A percentile compares a stretch with the other conserved stretches of the same genome.
These are phyloP conservation scores for Syzygium malaccense DNA, from an alignment of 441 rosid genomes.

Conservation along the genomic window DNA sequence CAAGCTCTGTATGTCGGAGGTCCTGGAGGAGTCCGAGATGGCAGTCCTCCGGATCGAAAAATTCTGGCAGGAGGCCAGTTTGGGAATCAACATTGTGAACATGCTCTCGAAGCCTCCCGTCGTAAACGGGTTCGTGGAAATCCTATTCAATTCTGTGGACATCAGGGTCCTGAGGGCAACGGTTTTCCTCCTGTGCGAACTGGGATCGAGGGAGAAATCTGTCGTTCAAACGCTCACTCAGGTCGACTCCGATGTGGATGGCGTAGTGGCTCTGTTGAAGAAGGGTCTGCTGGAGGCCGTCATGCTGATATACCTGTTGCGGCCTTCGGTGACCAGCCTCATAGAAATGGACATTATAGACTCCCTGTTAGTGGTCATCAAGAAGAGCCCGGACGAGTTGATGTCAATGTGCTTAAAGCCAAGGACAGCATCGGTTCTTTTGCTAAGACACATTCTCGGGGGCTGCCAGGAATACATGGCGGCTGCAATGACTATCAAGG, in stretches of 20 bases:
- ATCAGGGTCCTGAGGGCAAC: conserved; percentile 42
- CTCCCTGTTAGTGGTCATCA: conserved; percentile 32
- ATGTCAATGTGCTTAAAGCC: conserved; percentile 44
- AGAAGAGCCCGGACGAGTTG: conserved; percentile 22
- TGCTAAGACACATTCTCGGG: conserved; percentile 39
- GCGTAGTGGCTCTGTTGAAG: conserved; percentile 59
- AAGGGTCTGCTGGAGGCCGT: conserved; percentile 57
- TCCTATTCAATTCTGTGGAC: conserved; percentile 55
- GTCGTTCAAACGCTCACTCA: conserved; percentile 55
- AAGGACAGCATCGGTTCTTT: conserved; percentile 41
- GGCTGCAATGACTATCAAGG: conserved; percentile 27
- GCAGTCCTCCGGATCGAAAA: conserved; percentile 54
- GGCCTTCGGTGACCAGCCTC: conserved; percentile 32
- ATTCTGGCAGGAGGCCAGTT: conserved; percentile 41
- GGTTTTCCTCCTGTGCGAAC: conserved; percentile 48
- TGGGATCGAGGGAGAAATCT: conserved; percentile 52
- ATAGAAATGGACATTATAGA: conserved; percentile 49
- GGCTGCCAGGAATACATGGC: conserved; percentile 23
- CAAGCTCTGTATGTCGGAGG: conserved; percentile 57
- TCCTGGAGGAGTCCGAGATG: conserved; percentile 52
- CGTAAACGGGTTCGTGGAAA: conserved; percentile 58
- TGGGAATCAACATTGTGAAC: conserved; percentile 32
- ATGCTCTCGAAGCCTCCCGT: conserved; percentile 58
- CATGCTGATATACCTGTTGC: conserved; percentile 43
- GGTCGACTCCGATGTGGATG: conserved; percentile 59